phyloP scores from a whole-genome alignment of 2,329 filamentous ascomycete species.

The Aplosporella prunicola region DNA sequence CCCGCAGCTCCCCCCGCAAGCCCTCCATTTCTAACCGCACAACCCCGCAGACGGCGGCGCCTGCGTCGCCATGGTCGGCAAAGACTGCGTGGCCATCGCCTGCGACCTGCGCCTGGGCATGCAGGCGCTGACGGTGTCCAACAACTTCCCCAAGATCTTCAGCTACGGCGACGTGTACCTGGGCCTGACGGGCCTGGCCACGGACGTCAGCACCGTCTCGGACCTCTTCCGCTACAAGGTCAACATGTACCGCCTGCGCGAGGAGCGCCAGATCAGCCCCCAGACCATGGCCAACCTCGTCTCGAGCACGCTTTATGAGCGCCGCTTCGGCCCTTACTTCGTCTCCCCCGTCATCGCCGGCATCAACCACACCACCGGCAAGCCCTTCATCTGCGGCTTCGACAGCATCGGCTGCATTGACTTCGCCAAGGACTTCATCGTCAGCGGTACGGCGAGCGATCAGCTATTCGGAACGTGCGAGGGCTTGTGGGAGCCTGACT shows the following conservation, averaged over 20 bases:
- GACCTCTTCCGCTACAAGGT: constrained; percentile 99
- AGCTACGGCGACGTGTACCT: constrained; percentile 92
- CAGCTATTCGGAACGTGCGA: constrained; percentile 99
- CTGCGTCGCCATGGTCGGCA: constrained; percentile 97
- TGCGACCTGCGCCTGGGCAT: constrained; percentile 97
- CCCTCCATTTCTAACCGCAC: constrained; percentile 9
- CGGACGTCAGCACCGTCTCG: constrained; percentile 86
- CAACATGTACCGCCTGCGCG: constrained; percentile 98
- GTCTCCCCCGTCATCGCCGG: constrained; percentile 91
- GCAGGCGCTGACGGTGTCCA: constrained; percentile 92
- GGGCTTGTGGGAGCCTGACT: constrained; percentile 91
- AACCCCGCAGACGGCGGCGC: constrained; percentile 65
- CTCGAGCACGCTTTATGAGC: constrained; percentile 77
- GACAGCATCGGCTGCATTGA: constrained; percentile 99
- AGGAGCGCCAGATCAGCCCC: constrained; percentile 93
- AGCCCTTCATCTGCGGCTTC: constrained; percentile 98
- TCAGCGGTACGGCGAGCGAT: constrained; percentile 89
- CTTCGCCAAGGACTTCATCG: constrained; percentile 99
- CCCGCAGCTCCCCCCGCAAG: constrained; percentile 11
- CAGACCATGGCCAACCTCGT: constrained; percentile 96
- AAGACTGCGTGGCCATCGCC: constrained; percentile 98
- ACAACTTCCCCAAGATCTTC: constrained; percentile 99
- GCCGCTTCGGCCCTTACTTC: constrained; percentile 92
- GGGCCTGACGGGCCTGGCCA: constrained; percentile 90
- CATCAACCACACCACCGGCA: constrained; percentile 84